phyloP scores from a whole-genome alignment of 2,329 filamentous ascomycete genomes.

The Rutstroemia sydowiana region DNA sequence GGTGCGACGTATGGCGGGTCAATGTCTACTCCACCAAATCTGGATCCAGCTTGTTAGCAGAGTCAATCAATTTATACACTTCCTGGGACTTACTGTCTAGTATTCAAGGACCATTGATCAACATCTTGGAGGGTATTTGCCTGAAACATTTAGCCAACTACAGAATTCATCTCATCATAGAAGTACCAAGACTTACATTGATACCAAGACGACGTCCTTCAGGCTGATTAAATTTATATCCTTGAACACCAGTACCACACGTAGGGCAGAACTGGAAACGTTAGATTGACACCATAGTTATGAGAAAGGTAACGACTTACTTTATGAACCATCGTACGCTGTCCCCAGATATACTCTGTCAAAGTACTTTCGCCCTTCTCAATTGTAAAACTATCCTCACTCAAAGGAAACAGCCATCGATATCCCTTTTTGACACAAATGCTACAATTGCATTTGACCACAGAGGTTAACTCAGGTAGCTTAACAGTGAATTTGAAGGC shows the following conservation, averaged over 20 bases:
- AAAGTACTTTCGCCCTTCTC: slow-evolving; percentile 40
- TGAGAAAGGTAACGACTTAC: slow-evolving; percentile 19
- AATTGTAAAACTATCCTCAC: slow-evolving; percentile 33
- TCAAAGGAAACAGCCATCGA: slow-evolving; percentile 33
- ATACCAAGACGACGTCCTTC: slow-evolving; percentile 31
- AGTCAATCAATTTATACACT: neutral
- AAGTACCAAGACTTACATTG: slow-evolving; percentile 34
- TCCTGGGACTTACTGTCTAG: slow-evolving; percentile 7
- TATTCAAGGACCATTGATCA: slow-evolving; percentile 15
- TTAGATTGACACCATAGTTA: neutral
- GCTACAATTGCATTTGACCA: slow-evolving; percentile 58
- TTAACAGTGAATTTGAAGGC: slow-evolving; percentile 44
- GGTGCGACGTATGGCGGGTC: slow-evolving; percentile 15
- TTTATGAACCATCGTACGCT: slow-evolving; percentile 35
- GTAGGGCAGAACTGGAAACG: slow-evolving; percentile 41
- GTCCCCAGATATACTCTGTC: slow-evolving; percentile 38
- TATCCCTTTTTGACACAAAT: slow-evolving; percentile 49
- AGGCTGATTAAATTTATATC: slow-evolving; percentile 24
- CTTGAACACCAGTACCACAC: slow-evolving; percentile 41
- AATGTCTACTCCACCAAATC: slow-evolving; percentile 15
- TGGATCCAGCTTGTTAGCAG: neutral
- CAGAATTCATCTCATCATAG: neutral
- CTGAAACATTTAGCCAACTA: slow-evolving; percentile 7
- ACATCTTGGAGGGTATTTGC: slow-evolving; percentile 15
- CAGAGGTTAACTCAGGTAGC: slow-evolving; percentile 50